Conservation (phyloP, 768 basidiomycete species). For the Boletus tomentosulus region DNA sequence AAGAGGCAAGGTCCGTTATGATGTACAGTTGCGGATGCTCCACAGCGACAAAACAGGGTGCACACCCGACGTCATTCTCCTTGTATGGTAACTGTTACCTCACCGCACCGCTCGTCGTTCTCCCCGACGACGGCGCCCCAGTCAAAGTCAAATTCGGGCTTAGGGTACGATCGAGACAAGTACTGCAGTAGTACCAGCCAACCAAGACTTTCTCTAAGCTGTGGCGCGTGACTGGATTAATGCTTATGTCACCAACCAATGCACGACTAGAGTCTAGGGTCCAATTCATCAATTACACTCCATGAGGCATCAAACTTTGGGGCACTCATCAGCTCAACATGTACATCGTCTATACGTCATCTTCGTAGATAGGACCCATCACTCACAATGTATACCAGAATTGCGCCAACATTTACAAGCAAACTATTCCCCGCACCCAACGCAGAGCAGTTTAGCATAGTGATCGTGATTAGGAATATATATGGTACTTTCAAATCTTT, state of each 20-base stretch:
- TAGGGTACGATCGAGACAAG: not conserved
- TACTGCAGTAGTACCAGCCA: no score
- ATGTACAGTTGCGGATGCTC: conserved; percentile 29
- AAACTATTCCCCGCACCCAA: no score
- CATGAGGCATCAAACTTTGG: no score
- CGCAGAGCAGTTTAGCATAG: no score
- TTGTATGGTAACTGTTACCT: conserved; percentile 10
- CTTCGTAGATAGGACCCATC: not conserved
- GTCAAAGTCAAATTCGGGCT: not conserved
- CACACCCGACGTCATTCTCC: conserved; percentile 31
- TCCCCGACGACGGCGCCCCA: not conserved
- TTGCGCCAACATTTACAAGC: not conserved
- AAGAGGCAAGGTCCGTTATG: conserved; percentile 11
- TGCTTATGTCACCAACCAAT: no score
- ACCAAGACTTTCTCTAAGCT: no score
- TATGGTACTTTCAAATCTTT: conserved; percentile 58
- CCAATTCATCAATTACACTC: not conserved
- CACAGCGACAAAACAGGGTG: conserved; percentile 35
- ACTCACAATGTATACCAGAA: not conserved
- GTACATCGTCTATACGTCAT: no score
- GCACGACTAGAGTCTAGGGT: no score
- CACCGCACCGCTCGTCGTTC: not conserved
- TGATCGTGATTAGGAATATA: not conserved
- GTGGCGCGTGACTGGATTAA: no score
- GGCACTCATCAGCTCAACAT: no score